Percentiles rank a stretch among this genome's conserved stretches.
Conservation (phyloP, 768 basidiomycete genomes). For the Thelephora ganbajun region DNA sequence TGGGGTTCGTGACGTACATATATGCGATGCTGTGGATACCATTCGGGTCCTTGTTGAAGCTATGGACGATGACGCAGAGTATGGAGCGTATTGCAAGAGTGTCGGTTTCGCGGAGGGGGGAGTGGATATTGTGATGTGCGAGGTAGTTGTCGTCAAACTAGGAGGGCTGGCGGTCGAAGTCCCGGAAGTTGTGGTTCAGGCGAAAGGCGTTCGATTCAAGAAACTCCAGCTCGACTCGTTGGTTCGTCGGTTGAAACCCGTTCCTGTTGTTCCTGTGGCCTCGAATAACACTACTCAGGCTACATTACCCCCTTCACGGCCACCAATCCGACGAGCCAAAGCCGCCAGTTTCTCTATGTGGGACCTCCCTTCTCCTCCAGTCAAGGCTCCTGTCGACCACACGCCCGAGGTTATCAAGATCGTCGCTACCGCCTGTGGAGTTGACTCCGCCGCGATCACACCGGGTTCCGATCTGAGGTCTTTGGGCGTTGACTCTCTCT, state of each 20-base stretch:
- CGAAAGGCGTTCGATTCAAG: slow-evolving; percentile 47
- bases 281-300: not conserved
- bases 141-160: slow-evolving; percentile 35
- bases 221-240: slow-evolving; percentile 37
- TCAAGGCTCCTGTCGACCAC: slow-evolving; percentile 8
- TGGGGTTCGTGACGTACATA: slow-evolving; percentile 37
- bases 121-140: slow-evolving; percentile 25
- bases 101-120: slow-evolving; percentile 28
- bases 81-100: slow-evolving; percentile 38
- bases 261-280: not conserved
- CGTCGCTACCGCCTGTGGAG: slow-evolving; percentile 27
- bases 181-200: slow-evolving; percentile 32
- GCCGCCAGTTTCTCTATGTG: not conserved
- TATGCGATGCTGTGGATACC: slow-evolving; percentile 42
- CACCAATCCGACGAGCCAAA: not conserved
- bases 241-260: slow-evolving; percentile 23
- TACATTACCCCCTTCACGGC: not conserved
- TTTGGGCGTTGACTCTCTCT: slow-evolving; percentile 16
- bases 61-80: slow-evolving; percentile 27
- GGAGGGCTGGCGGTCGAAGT: slow-evolving; percentile 11
- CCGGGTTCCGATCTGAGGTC: slow-evolving; percentile 8
- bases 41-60: slow-evolving; percentile 31
- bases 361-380: not conserved
- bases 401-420: slow-evolving; percentile 20
- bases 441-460: slow-evolving; percentile 8